phyloP scores from a whole-genome alignment of 768 basidiomycete species.

The Cystobasidium onofrii region DNA sequence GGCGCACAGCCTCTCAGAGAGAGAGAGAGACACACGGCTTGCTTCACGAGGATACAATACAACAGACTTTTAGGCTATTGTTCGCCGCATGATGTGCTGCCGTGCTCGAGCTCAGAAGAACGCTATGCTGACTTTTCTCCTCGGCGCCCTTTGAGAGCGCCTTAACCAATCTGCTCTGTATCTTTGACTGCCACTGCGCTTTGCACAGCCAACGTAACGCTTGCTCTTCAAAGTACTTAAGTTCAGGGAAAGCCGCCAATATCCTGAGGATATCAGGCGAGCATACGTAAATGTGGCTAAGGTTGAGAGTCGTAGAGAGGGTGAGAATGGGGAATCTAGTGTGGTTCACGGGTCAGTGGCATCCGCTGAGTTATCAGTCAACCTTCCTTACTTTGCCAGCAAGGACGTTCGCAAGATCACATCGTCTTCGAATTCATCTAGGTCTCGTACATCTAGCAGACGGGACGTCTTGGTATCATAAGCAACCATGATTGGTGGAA shows the following conservation, averaged over 20 bases:
- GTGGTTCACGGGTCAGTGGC: too few species aligned
- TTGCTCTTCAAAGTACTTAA: constrained; percentile 12
- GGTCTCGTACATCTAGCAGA: constrained; percentile 23
- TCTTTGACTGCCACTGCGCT: constrained; percentile 28
- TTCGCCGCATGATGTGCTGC: background rate
- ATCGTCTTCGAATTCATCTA: constrained; percentile 29
- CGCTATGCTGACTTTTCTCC: background rate
- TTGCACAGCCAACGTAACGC: constrained; percentile 14
- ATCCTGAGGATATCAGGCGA: constrained; percentile 1
- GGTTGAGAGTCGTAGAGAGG: constrained; percentile 14
- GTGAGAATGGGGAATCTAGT: constrained; percentile 12
- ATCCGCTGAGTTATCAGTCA: too few species aligned
- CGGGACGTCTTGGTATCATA: constrained; percentile 5
- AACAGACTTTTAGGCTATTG: constrained; percentile 10
- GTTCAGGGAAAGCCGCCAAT: background rate
- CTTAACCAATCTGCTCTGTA: background rate
- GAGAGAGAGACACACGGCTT: too few species aligned
- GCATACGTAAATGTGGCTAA: constrained; percentile 16
- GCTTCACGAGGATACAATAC: background rate
- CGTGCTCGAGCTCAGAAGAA: background rate
- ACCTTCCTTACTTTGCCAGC: background rate
- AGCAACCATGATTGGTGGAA: constrained; percentile 14
- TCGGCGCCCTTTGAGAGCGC: background rate
- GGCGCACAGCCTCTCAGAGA: too few species aligned
- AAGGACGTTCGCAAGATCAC: constrained; percentile 1